Evolutionary conservation across 768 basidiomycete species (phyloP).

Genomic region (Chalciporus pseudorubinellus): DNA sequence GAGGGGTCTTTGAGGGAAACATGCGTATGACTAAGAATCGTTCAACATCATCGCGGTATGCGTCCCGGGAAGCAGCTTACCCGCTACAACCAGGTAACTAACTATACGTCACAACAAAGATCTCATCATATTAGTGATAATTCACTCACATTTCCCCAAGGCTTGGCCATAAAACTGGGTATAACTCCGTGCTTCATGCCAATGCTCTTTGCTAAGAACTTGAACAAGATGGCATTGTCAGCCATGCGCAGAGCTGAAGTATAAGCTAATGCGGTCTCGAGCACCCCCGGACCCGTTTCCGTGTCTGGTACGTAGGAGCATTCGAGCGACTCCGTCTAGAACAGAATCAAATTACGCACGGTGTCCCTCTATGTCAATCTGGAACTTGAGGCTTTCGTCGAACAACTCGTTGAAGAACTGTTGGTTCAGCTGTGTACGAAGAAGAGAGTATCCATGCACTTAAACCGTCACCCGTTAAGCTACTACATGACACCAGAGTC

Average conservation of each 20-base stretch:
- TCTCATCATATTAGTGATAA: not conserved
- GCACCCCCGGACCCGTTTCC: slow-evolving; percentile 88
- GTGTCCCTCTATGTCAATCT: slow-evolving; percentile 81
- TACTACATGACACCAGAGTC: not conserved
- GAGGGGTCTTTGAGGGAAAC: slow-evolving; percentile 72
- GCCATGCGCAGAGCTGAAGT: slow-evolving; percentile 78
- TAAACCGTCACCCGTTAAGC: slow-evolving; percentile 1
- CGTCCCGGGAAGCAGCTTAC: slow-evolving; percentile 38
- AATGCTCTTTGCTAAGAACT: slow-evolving; percentile 86
- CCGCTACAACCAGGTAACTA: slow-evolving; percentile 96
- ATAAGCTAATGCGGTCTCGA: slow-evolving; percentile 86
- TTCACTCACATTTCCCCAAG: slow-evolving; percentile 80
- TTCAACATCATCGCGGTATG: slow-evolving; percentile 13
- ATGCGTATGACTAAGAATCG: slow-evolving; percentile 71
- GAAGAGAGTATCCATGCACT: slow-evolving; percentile 98
- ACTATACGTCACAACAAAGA: slow-evolving; percentile 3
- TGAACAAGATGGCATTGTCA: slow-evolving; percentile 91
- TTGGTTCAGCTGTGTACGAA: slow-evolving; percentile 86
- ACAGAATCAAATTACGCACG: slow-evolving; percentile 44
- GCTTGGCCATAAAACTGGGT: slow-evolving; percentile 98
- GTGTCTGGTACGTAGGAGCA: slow-evolving; percentile 54
- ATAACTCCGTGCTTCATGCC: slow-evolving; percentile 87
- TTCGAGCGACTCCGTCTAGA: not conserved
- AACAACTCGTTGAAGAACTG: slow-evolving; percentile 89
- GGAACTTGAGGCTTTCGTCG: slow-evolving; percentile 69